These are phyloP conservation scores for Nothomitra cinnamomea DNA, from an alignment of 2,329 filamentous ascomycete species.

Conservation along the genomic window DNA sequence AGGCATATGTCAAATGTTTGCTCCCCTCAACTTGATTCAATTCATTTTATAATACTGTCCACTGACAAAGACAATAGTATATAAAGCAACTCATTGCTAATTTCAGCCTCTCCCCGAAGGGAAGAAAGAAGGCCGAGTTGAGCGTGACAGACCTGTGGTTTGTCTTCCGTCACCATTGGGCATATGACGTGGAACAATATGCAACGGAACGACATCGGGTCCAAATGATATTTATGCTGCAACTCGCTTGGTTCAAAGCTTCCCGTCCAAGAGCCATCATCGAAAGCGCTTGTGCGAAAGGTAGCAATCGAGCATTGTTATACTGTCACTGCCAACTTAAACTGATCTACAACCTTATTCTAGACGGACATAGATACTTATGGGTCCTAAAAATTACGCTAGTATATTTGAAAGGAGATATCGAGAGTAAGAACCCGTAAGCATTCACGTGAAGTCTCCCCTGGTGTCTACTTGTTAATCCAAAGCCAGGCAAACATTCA, in stretches of 20 bases:
- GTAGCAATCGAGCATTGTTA: neutral
- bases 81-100: neutral
- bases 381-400: neutral
- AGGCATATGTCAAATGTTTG: neutral
- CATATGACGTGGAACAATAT: neutral
- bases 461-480: neutral
- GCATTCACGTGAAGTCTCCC: neutral
- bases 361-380: neutral
- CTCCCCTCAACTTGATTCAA: neutral
- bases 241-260: neutral
- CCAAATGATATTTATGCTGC: neutral
- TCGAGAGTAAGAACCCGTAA: neutral
- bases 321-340: neutral
- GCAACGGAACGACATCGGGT: neutral
- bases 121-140: neutral
- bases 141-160: neutral
- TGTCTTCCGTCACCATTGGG: neutral
- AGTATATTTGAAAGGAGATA: slow-evolving; percentile 1
- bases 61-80: neutral
- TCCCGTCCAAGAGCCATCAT: neutral
- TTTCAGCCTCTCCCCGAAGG: neutral
- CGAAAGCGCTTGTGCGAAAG: neutral
- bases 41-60: neutral
- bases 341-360: slow-evolving; percentile 1
- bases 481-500: neutral